phyloP scores from a whole-genome alignment of 2,329 filamentous ascomycete species.

The Coniella vitis region DNA sequence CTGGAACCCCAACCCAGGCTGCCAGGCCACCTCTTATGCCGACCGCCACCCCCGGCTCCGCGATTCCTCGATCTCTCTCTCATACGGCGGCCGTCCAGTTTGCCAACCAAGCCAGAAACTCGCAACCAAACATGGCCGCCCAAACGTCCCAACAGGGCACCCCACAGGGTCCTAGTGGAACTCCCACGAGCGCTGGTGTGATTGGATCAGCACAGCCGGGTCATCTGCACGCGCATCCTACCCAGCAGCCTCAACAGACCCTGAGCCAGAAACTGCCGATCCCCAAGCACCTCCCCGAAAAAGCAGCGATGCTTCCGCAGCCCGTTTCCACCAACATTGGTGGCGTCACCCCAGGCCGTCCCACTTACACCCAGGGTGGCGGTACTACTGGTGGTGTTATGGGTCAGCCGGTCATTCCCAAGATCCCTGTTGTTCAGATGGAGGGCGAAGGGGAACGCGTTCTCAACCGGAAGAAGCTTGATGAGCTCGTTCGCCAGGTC shows the following conservation, averaged over 20 bases:
- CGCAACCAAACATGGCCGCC: slow-evolving; percentile 20
- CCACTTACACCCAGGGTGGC: slow-evolving; percentile 75
- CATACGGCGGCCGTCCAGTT: slow-evolving; percentile 44
- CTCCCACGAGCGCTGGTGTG: slow-evolving; percentile 16
- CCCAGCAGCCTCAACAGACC: slow-evolving; percentile 33
- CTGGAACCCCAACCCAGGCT: slow-evolving; percentile 37
- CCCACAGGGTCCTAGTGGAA: slow-evolving; percentile 11
- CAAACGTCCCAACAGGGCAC: slow-evolving; percentile 14
- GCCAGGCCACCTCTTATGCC: neutral
- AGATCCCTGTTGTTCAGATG: slow-evolving; percentile 75
- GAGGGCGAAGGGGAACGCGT: slow-evolving; percentile 90
- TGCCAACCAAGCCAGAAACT: slow-evolving; percentile 35
- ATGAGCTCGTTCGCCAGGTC: slow-evolving; percentile 90
- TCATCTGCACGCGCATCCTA: slow-evolving; percentile 43
- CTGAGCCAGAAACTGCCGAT: slow-evolving; percentile 63
- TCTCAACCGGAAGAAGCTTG: slow-evolving; percentile 94
- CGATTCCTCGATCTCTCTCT: slow-evolving; percentile 36
- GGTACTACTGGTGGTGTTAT: slow-evolving; percentile 75
- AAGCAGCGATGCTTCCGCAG: slow-evolving; percentile 61
- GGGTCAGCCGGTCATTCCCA: slow-evolving; percentile 77
- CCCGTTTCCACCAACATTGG: slow-evolving; percentile 60
- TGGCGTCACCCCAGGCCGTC: slow-evolving; percentile 59
- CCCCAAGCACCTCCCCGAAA: slow-evolving; percentile 66
- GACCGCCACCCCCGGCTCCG: slow-evolving; percentile 28
- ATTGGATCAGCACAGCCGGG: slow-evolving; percentile 23